Evolutionary conservation across 371 early-diverging fungal genomes (phyloP).

Genomic region (Capniomyces stellatus): DNA sequence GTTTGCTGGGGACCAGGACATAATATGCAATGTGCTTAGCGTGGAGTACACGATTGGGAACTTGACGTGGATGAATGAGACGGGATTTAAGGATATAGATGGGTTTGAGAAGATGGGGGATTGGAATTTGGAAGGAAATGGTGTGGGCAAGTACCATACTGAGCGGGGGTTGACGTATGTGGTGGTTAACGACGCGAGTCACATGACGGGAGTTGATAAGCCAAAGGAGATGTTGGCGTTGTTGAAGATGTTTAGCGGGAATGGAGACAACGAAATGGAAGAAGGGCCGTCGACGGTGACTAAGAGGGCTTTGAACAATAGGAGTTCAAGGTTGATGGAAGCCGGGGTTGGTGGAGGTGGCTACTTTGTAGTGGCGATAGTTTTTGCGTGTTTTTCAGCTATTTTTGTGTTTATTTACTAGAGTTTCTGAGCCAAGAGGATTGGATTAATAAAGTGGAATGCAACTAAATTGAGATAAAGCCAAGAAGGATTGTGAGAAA

Average conservation of each 20-base stretch:
- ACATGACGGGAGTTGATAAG: slow-evolving; percentile 27
- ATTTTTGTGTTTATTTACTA: too few species aligned
- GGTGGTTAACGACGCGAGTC: slow-evolving; percentile 19
- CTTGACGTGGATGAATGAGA: slow-evolving; percentile 19
- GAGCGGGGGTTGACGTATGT: slow-evolving; percentile 27
- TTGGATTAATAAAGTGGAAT: too few species aligned
- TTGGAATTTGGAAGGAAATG: slow-evolving; percentile 17
- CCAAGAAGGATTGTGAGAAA: too few species aligned
- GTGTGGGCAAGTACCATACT: slow-evolving; percentile 8
- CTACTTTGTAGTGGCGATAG: too few species aligned
- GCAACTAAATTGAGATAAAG: too few species aligned
- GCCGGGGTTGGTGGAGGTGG: too few species aligned
- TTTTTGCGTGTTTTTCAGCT: too few species aligned
- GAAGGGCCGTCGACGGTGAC: too few species aligned
- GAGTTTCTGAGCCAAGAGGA: too few species aligned
- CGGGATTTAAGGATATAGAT: slow-evolving; percentile 9
- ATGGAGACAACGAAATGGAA: too few species aligned
- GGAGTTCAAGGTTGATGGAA: too few species aligned
- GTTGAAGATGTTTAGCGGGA: slow-evolving; percentile 18
- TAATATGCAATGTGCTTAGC: slow-evolving; percentile 24
- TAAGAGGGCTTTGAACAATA: too few species aligned
- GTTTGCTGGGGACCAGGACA: slow-evolving; percentile 24
- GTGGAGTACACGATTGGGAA: slow-evolving; percentile 21
- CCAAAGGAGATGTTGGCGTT: slow-evolving; percentile 24
- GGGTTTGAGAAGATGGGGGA: background rate